Evolutionary conservation across 2,329 filamentous ascomycete genomes (phyloP), one percentile per base, ranked within the genome.

Genomic region (Sporothrix euskadiensis): DNA sequence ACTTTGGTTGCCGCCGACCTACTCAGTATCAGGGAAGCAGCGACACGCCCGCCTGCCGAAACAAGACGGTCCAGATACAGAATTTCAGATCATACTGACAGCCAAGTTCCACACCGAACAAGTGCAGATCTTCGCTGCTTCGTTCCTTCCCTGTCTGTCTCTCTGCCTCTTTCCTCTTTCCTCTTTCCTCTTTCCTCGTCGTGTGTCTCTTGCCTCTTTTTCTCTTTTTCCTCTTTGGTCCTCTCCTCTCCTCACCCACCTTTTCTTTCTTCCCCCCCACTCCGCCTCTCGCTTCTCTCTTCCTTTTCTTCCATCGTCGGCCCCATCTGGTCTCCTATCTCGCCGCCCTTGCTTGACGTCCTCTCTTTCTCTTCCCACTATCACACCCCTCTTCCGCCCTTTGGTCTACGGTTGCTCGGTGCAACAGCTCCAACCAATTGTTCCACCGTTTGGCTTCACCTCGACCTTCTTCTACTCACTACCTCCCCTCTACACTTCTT

Each of bases 361-460:
- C 32, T 35, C 10, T 30, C 56, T 35, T n/a, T n/a, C 22, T 22
- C 12, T 52, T 32, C 8, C 65, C 49, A 10, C 19, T 65, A 14
- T 32, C 39, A 63, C 32, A n/a, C 16, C 44, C 7, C 59, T 61
- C 52, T 22, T 66, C 30, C 56, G 72, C 59, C 63, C 63, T 69
- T 72, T 39, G 47, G 52, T 26, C 49, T 54, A n/a, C 47, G 69
- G 73, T 75, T 75, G 74, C 74, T 74, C 74, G 63, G 74, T 75
- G 73, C 71, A 75, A 74, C 73, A 73, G 69, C 74, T 59, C 56
- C 30, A 69, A 32, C 71, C 61, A 61, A 52, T 49, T 71, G 66
- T 70, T 39, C 65, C 71, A 71, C 70, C 66, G 52, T 9, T 61
- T 65, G 26, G 22, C 39, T 49, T 74, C 54, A 63, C 54, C 22